A percentile compares a stretch with the other conserved stretches of the same genome.
Conservation (phyloP, 495 filamentous ascomycete genomes). For the Chaetomium tenue region DNA sequence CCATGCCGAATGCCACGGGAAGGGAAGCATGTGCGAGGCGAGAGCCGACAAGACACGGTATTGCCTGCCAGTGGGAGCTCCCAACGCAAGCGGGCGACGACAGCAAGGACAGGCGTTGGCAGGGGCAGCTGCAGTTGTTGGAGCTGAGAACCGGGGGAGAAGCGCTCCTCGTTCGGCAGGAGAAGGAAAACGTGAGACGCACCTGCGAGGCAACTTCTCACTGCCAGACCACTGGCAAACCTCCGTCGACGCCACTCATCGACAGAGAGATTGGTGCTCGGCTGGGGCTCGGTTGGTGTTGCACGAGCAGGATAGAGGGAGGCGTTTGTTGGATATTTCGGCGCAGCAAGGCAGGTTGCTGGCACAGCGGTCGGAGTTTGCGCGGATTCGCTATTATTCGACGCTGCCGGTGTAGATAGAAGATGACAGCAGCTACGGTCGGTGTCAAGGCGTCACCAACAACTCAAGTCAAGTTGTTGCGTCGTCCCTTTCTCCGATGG, state of each 20-base stretch:
- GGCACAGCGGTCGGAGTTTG: constrained; percentile 6
- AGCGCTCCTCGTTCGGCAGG: not conserved
- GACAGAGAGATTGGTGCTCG: constrained; percentile 10
- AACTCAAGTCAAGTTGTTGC: not conserved
- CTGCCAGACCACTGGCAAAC: not conserved
- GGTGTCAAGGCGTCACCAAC: not conserved
- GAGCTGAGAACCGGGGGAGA: not conserved
- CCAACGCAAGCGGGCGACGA: not conserved
- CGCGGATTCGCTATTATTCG: not conserved
- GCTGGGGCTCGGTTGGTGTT: constrained; percentile 10
- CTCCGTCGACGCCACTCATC: constrained; percentile 12
- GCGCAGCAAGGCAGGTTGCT: constrained; percentile 8
- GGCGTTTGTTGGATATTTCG: not conserved
- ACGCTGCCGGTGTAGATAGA: not conserved
- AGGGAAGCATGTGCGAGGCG: not conserved
- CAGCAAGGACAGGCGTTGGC: constrained; percentile 5
- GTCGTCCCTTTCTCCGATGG: not conserved
- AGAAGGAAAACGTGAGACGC: not conserved
- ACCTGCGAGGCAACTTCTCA: constrained; percentile 7
- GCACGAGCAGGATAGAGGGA: constrained; percentile 4
- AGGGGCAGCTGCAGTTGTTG: constrained; percentile 5
- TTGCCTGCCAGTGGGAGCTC: not conserved
- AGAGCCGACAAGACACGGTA: not conserved
- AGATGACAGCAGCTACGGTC: constrained; percentile 7
- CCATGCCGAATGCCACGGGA: not conserved